phyloP scores from a whole-genome alignment of 352 stramenopile species.

The Phytophthora sojae region DNA sequence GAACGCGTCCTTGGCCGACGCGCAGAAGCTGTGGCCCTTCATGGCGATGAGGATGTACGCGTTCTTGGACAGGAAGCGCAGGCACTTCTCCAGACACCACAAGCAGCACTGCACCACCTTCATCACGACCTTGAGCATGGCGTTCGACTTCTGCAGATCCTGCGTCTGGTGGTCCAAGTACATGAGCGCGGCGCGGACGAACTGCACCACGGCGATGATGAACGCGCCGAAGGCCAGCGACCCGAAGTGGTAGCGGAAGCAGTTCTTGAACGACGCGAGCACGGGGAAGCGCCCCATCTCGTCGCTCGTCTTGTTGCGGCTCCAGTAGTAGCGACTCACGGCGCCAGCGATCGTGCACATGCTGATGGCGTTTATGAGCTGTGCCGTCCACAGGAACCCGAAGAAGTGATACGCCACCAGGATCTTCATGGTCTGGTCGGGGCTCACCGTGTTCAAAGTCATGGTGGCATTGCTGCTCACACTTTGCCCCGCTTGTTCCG shows the following conservation, averaged over 20 bases:
- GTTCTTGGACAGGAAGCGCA: conserved; percentile 99
- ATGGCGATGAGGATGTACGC: conserved; percentile 92
- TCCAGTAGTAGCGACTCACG: conserved; percentile 95
- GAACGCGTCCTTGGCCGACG: conserved; percentile 92
- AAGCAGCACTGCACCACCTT: conserved; percentile 93
- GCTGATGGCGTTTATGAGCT: conserved; percentile 96
- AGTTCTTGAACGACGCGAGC: conserved; percentile 74
- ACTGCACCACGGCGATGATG: conserved; percentile 97
- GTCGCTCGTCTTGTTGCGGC: conserved; percentile 57
- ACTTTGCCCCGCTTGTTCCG: conserved; percentile 15
- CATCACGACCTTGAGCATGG: conserved; percentile 86
- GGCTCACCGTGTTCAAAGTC: conserved; percentile 50
- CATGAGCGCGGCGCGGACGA: conserved; percentile 91
- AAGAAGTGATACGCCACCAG: conserved; percentile 92
- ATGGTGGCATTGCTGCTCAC: conserved; percentile 27
- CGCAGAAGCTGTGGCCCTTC: conserved; percentile 80
- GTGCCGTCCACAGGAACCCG: conserved; percentile 95
- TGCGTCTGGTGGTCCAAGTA: conserved; percentile 95
- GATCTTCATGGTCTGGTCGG: conserved; percentile 70
- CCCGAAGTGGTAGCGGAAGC: conserved; percentile 94
- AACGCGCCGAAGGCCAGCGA: conserved; percentile 96
- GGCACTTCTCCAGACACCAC: conserved; percentile 95
- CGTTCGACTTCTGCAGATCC: conserved; percentile 76
- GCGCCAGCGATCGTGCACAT: conserved; percentile 95
- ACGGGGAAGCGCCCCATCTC: conserved; percentile 81